These are phyloP conservation scores for Staphylotrichum tortipilum DNA, from an alignment of 495 filamentous ascomycete genomes.

Conservation along the genomic window DNA sequence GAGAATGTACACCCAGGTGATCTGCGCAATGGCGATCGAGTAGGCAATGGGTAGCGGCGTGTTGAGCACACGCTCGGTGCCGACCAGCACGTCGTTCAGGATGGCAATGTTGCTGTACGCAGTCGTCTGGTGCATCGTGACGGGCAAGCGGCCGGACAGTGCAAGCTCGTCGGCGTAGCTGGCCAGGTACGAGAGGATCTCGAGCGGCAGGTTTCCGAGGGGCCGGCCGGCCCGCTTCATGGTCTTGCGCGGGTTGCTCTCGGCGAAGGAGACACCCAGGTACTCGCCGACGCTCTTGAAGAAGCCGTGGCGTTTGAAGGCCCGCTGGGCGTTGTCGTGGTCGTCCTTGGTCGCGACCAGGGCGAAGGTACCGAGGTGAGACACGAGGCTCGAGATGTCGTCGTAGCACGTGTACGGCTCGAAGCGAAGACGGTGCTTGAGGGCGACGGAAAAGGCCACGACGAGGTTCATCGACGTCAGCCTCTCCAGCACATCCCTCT, in stretches of 20 bases:
- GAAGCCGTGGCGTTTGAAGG: slow-evolving; percentile 33
- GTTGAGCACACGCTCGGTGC: slow-evolving; percentile 72
- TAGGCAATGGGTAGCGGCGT: slow-evolving; percentile 82
- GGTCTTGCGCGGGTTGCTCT: slow-evolving; percentile 63
- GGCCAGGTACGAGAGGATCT: slow-evolving; percentile 65
- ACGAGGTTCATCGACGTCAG: slow-evolving; percentile 74
- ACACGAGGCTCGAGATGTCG: slow-evolving; percentile 50
- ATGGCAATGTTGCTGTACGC: slow-evolving; percentile 45
- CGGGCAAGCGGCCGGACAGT: slow-evolving; percentile 46
- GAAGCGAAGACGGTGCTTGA: slow-evolving; percentile 84
- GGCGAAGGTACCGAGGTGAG: slow-evolving; percentile 61
- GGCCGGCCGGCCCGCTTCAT: slow-evolving; percentile 56
- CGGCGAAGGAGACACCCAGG: slow-evolving; percentile 60
- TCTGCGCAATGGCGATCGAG: slow-evolving; percentile 76
- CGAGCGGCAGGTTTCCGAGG: slow-evolving; percentile 68
- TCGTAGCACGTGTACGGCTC: slow-evolving; percentile 74
- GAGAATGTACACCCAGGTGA: slow-evolving; percentile 79
- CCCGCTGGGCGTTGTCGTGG: slow-evolving; percentile 29
- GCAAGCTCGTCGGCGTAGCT: slow-evolving; percentile 52
- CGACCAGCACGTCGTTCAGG: slow-evolving; percentile 65
- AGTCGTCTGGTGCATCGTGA: slow-evolving; percentile 41
- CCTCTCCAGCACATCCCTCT: slow-evolving; percentile 65
- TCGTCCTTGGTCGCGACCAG: slow-evolving; percentile 52
- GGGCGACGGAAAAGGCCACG: slow-evolving; percentile 62
- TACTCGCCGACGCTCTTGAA: slow-evolving; percentile 61